A percentile compares a stretch with the other conserved stretches of the same genome.
Evolutionary conservation across 148 eudicot species (phyloP).

Genomic region (Spergularia bocconei): DNA sequence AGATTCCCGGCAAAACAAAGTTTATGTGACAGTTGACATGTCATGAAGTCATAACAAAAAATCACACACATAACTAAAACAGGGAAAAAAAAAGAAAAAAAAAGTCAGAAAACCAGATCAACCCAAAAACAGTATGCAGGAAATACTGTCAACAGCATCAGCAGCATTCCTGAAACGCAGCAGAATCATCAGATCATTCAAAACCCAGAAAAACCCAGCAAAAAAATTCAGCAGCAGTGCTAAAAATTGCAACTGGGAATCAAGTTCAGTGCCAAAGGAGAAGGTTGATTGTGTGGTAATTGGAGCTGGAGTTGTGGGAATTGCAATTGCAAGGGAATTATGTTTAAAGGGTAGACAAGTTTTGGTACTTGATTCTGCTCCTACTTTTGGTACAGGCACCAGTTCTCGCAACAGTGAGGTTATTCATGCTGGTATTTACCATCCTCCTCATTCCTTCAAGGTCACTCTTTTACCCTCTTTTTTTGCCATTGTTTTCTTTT

Average conservation of each 20-base stretch:
- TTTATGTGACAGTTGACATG: too few relatives aligned
- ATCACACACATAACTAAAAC: too few relatives aligned
- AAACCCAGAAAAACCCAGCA: constrained; percentile 16
- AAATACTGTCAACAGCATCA: not conserved
- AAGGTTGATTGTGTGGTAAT: constrained; percentile 81
- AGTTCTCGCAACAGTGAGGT: constrained; percentile 96
- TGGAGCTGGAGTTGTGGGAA: constrained; percentile 84
- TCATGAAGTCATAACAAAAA: too few relatives aligned
- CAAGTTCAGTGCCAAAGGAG: constrained; percentile 42
- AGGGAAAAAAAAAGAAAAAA: too few relatives aligned
- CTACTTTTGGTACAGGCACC: constrained; percentile 74
- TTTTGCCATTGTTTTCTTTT: too few relatives aligned
- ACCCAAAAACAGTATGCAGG: not conserved
- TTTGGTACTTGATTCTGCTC: constrained; percentile 63
- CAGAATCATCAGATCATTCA: not conserved
- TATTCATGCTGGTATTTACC: constrained; percentile 88
- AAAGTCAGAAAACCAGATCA: too few relatives aligned
- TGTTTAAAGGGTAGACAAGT: constrained; percentile 56
- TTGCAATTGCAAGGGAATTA: constrained; percentile 80
- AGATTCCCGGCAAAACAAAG: too few relatives aligned
- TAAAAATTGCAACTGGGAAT: constrained; percentile 17
- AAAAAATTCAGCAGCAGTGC: constrained; percentile 2
- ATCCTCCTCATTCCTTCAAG: constrained; percentile 79
- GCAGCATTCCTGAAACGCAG: not conserved
- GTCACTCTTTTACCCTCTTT: constrained; percentile 26